phyloP scores from a whole-genome alignment of 495 filamentous ascomycete genomes.

The Penicillium coffeae region DNA sequence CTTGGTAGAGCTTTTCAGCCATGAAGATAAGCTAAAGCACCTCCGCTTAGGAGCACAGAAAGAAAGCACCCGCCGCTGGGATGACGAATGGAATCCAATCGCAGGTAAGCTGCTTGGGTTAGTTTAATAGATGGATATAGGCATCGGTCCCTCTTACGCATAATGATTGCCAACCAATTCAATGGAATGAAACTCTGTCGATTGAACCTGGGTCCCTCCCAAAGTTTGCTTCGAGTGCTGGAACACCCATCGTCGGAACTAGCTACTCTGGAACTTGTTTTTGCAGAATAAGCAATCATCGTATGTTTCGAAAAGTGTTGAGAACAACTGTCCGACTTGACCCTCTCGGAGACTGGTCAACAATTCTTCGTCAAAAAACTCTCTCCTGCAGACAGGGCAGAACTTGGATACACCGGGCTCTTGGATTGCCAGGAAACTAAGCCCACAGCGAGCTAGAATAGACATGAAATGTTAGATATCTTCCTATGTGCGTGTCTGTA shows the following conservation, averaged over 20 bases:
- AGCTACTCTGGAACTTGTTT: constrained; percentile 41
- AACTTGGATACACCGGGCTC: constrained; percentile 52
- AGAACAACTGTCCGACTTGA: constrained; percentile 19
- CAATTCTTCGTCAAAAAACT: constrained; percentile 48
- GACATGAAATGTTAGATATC: background rate
- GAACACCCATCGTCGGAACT: background rate
- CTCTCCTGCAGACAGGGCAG: constrained; percentile 46
- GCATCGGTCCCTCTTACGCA: too few relatives aligned
- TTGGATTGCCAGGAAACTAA: constrained; percentile 54
- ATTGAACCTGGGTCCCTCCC: too few relatives aligned
- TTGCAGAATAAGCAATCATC: constrained; percentile 55
- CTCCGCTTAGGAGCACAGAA: constrained; percentile 69
- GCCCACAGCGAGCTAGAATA: constrained; percentile 50
- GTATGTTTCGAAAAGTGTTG: constrained; percentile 40
- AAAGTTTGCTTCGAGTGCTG: too few relatives aligned
- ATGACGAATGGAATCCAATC: constrained; percentile 87
- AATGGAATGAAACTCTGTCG: too few relatives aligned
- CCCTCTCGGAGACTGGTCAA: constrained; percentile 12
- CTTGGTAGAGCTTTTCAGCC: constrained; percentile 59
- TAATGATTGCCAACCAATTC: too few relatives aligned
- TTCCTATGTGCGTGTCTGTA: too few relatives aligned
- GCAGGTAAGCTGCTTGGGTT: constrained; percentile 69
- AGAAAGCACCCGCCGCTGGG: constrained; percentile 80
- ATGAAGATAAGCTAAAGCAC: constrained; percentile 48
- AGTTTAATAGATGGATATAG: background rate